Evolutionary conservation across 2,329 filamentous ascomycete species (phyloP).

Genomic region (Colletotrichum cuscutae): DNA sequence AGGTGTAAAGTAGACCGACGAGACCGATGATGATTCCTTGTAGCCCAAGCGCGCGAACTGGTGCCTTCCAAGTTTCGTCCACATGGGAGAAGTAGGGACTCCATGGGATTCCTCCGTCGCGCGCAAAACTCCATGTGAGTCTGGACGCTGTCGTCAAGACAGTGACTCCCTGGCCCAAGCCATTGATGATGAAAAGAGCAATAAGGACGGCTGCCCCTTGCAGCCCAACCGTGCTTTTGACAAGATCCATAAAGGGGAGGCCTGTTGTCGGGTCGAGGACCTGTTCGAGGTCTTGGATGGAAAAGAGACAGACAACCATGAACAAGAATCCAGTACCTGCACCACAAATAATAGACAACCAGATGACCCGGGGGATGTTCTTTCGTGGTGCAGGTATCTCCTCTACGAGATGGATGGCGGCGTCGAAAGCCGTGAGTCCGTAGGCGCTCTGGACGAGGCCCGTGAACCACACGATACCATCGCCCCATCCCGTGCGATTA

Average conservation of each 20-base stretch:
- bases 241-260: not conserved
- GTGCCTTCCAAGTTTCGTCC: not conserved
- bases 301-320: not conserved
- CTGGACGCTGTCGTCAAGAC: not conserved
- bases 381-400: constrained; percentile 63
- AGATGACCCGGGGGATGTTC: constrained; percentile 44
- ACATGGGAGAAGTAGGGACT: not conserved
- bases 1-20: constrained; percentile 37
- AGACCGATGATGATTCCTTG: too few relatives aligned
- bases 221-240: not conserved
- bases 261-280: not conserved
- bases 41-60: constrained; percentile 27
- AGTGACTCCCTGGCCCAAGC: not conserved
- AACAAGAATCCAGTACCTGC: not conserved
- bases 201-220: not conserved
- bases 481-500: not conserved
- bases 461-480: constrained; percentile 59
- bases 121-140: not conserved
- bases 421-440: constrained; percentile 66
- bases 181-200: not conserved
- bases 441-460: constrained; percentile 68
- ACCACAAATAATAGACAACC: not conserved
- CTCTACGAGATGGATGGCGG: constrained; percentile 68
- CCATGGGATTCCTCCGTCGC: not conserved
- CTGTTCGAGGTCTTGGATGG: not conserved